These are phyloP conservation scores for Cicer judaicum DNA, from an alignment of 306 rosid genomes.

Conservation along the genomic window DNA sequence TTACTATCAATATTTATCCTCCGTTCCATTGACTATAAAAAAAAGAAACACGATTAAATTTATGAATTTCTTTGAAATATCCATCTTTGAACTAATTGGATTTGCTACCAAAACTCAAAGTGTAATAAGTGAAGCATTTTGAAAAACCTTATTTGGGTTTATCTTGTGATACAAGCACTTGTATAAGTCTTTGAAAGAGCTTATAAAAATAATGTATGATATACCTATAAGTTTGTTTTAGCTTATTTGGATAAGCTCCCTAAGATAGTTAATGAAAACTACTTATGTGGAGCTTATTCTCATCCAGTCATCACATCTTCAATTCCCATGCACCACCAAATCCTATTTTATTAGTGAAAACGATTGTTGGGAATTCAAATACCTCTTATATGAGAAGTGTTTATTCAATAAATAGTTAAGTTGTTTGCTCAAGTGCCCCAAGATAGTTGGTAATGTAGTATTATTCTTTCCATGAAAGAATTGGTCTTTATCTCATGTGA, in stretches of 20 bases:
- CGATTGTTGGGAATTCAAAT: background rate
- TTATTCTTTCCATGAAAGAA: slow-evolving; percentile 4
- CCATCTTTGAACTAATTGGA: background rate
- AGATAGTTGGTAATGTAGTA: background rate
- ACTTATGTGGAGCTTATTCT: background rate
- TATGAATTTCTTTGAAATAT: slow-evolving; percentile 1
- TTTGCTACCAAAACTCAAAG: background rate
- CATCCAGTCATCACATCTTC: background rate
- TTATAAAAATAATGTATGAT: background rate
- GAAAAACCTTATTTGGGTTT: background rate
- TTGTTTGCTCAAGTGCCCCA: background rate
- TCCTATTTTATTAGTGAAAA: background rate
- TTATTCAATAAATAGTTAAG: background rate
- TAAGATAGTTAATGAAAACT: background rate
- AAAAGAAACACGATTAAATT: background rate
- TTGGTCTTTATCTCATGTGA: background rate
- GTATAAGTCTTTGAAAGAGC: background rate
- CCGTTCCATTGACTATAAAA: background rate
- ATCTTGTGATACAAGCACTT: background rate
- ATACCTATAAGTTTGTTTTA: background rate
- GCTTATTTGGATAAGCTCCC: background rate
- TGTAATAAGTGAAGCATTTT: background rate
- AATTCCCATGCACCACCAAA: background rate
- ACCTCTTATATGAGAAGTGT: background rate
- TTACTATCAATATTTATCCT: background rate